Evolutionary conservation across 257 asterid species (phyloP), one percentile per base, ranked within the genome.

Genomic region (Voacanga thouarsii): DNA sequence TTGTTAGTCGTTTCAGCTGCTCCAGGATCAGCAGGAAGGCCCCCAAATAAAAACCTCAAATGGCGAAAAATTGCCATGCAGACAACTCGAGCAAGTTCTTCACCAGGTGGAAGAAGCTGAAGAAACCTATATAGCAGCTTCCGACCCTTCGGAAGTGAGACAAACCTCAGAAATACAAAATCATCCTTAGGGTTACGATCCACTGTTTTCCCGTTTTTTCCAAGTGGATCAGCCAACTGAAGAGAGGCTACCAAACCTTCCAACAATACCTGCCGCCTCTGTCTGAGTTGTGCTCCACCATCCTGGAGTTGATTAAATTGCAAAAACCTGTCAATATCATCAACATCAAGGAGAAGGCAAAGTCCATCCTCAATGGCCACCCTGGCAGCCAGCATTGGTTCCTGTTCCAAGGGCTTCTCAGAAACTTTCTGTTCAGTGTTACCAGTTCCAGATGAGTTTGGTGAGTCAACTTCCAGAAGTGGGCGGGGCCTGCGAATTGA

Each of bases 371-470:
- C 99, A 75, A 95, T 89, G 76, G 92, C 81, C 79, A 90, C 94
- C 86, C 99, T 89, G 66, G 98, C 99, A 26, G 97, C 99, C 79
- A 95, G 98, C 96, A 95, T 87, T 14, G 99, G 99, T 83, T 95
- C 99, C 85, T 92, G 97, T 53, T 95, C 99, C 85, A 95, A 83
- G 76, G 98, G 98, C 90, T 92, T 93, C 87, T 91, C 92, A 33
- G 79, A 71, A 50, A 83, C 45, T 84, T 89, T 89, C 39, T 87
- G 88, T 47, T 92, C 97, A 47, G 79, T 72, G 60, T 78, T 83
- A 81, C 82, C 84, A 72, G 71, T 79, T 63, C 77, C 79, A 23
- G 91, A 80, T 63, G 97, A 87, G 75, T 83, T 89, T 28, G 94
- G 86, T 56, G 92, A 82, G 72, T 93, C 99, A 14, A 95, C 92